These are phyloP conservation scores for Xanthoconium purpureum DNA, from an alignment of 768 basidiomycete species.

Conservation along the genomic window DNA sequence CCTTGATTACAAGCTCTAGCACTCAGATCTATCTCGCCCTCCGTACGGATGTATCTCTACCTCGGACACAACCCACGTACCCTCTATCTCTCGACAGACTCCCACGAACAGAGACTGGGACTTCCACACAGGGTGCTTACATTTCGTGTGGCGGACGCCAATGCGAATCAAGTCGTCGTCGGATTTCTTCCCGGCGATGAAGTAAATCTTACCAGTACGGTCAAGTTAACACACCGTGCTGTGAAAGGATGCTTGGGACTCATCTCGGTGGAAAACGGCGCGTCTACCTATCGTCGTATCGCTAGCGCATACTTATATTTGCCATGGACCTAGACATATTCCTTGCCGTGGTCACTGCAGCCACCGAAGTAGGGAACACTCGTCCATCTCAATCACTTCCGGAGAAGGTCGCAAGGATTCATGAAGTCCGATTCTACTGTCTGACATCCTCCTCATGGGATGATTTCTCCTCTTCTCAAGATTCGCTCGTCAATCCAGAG, in stretches of 20 bases:
- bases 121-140: conserved; percentile 62
- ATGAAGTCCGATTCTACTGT: conserved; percentile 87
- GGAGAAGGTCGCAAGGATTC: conserved; percentile 77
- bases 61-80: conserved; percentile 65
- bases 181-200: conserved; percentile 78
- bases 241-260: conserved; percentile 85
- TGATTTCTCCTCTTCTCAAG: conserved; percentile 52
- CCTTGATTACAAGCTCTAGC: not conserved
- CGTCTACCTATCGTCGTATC: conserved; percentile 19
- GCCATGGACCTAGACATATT: conserved; percentile 62
- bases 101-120: conserved; percentile 61
- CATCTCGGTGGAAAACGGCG: conserved; percentile 69
- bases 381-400: conserved; percentile 53
- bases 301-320: not conserved
- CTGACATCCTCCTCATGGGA: conserved; percentile 86
- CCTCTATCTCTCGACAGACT: conserved; percentile 68
- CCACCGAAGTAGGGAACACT: conserved; percentile 72
- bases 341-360: conserved; percentile 74
- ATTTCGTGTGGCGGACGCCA: conserved; percentile 60
- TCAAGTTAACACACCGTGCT: conserved; percentile 65
- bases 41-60: conserved; percentile 66
- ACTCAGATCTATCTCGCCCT: not conserved
- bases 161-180: conserved; percentile 68
- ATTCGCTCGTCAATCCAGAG: conserved; percentile 58
- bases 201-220: conserved; percentile 61